A percentile compares a stretch with the other conserved stretches of the same genome.
Evolutionary conservation across 192 early-diverging fungal species (phyloP).

Genomic region (Funneliformis geosporum): DNA sequence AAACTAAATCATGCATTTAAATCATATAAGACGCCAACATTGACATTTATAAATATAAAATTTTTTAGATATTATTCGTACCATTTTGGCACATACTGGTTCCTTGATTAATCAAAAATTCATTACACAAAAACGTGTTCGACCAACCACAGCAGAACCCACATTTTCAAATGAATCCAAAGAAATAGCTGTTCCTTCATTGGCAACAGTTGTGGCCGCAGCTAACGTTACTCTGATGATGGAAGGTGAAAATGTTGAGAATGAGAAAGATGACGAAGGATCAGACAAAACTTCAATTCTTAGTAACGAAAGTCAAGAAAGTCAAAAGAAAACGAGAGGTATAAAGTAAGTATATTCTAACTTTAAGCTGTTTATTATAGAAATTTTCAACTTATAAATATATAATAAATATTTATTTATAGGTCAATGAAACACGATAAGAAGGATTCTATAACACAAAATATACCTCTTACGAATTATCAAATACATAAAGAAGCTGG

Average conservation of each 20-base stretch:
- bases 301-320: slow-evolving; percentile 17
- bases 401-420: not conserved
- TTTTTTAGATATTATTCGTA: slow-evolving; percentile 13
- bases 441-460: not conserved
- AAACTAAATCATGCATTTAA: slow-evolving; percentile 15
- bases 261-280: not conserved
- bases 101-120: slow-evolving; percentile 7
- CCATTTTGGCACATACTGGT: slow-evolving; percentile 6
- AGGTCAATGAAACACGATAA: not conserved
- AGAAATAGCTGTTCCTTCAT: not conserved
- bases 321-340: not conserved
- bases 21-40: not conserved
- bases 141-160: not conserved
- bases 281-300: slow-evolving; percentile 23
- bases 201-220: not conserved
- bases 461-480: not conserved
- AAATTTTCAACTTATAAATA: not conserved
- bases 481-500: not conserved
- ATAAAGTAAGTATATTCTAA: not conserved
- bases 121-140: not conserved
- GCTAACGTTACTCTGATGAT: not conserved
- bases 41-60: not conserved
- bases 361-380: not conserved
- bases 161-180: not conserved
- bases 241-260: not conserved